Evolutionary conservation across 129 eudicot species (phyloP), one percentile per base, ranked within the genome.

Genomic region (Artemisia argyi): DNA sequence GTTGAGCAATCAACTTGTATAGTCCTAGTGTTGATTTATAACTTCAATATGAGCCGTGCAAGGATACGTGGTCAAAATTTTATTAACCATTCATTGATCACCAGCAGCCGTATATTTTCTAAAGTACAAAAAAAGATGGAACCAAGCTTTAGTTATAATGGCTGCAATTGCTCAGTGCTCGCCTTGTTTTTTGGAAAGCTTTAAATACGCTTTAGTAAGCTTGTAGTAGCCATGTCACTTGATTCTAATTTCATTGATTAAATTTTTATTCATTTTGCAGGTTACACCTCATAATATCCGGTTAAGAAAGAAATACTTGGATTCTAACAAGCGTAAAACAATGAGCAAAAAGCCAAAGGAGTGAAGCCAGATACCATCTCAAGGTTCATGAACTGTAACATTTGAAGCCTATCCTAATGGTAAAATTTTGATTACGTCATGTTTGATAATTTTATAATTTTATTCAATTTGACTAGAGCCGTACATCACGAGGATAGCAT

Each of bases 281-380:
- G 98, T 89, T 76, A 92, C 98, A 1, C 98, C 98, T 53, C 88
- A 78, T 39, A 67, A 85, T 49, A 87, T 92, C 54, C 89, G 95
- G 75, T 76, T 92, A 69, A 92, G 96, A 63, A 92, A 92, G 84
- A 85, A 72, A 83, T 83, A 84, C 82, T 84, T 92, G 60, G 98
- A 92, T 80, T 84, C 81, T 1, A 89, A 81, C 80, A 89, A 85
- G 87, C 88, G 96, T 51, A 92, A 89, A 83, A 65, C 83, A 61
- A 89, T 81, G 94, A 92, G 95, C 53, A 87, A 85, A 61, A 87
- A 65, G 72, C 85, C 91, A 0, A 92, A 89, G 86, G 91, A 86
- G 49, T 89, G 85, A 79, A 65, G 65, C 62, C 26, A 49, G 16
- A 11, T 7, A 51, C 32, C 5, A 11, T 8, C 47, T 47, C 11